phyloP scores from a whole-genome alignment of 23 red algal genomes.

The Gracilaria gracilis region DNA sequence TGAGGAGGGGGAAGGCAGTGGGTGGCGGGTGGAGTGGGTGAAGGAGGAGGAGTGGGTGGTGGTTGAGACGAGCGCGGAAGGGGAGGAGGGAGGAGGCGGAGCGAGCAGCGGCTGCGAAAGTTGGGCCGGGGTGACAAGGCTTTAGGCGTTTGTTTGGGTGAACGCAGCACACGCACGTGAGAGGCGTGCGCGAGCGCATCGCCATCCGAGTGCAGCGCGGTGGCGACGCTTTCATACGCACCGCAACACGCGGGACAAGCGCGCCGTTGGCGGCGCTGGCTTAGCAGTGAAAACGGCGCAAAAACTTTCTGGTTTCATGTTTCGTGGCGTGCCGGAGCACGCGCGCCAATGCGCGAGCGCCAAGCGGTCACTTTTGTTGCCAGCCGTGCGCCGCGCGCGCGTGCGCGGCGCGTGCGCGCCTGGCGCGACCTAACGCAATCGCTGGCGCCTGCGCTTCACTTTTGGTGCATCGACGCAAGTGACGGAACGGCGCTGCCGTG shows the following conservation, averaged over 20 bases:
- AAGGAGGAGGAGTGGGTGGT: neutral
- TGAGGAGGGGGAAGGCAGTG: neutral
- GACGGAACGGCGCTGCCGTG: too few species aligned
- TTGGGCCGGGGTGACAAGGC: neutral
- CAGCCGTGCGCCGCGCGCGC: neutral
- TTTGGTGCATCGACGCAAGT: too few species aligned
- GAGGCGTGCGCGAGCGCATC: neutral
- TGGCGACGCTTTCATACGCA: neutral
- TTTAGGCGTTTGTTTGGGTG: constrained; percentile 14
- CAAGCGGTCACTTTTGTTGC: neutral
- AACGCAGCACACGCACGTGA: neutral
- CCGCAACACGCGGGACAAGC: neutral
- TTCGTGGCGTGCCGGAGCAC: too few species aligned
- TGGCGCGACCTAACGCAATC: too few species aligned
- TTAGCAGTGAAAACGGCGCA: neutral
- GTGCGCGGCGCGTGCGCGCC: neutral
- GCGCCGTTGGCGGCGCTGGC: neutral
- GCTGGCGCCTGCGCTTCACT: too few species aligned
- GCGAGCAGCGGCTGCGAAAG: neutral
- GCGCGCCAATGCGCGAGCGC: too few species aligned
- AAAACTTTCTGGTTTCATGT: too few species aligned
- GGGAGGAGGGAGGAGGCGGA: constrained; percentile 1
- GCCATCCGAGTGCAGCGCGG: neutral
- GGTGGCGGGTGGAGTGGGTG: neutral
- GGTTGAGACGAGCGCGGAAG: neutral